Percentiles rank a stretch among this genome's conserved stretches.
Evolutionary conservation across 441 rosid species (phyloP).

Genomic region (Erysimum pusillum): DNA sequence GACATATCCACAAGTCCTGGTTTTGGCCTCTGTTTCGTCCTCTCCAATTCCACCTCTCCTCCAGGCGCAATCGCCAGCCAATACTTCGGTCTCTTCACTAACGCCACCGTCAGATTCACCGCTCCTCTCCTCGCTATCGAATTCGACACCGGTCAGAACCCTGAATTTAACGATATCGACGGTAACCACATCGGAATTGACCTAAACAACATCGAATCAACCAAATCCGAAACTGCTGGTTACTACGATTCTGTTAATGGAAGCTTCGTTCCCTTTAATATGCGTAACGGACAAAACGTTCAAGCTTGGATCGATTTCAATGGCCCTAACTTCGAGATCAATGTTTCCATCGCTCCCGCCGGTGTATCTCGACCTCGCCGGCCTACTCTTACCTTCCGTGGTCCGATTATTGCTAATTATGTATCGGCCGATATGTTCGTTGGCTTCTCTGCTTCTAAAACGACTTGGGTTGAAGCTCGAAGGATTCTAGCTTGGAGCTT

Average conservation of each 20-base stretch:
- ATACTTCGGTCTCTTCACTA: constrained; percentile 75
- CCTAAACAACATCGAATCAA: constrained; percentile 64
- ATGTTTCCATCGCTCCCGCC: constrained; percentile 73
- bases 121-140: constrained; percentile 84
- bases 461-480: constrained; percentile 60
- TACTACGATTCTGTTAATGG: constrained; percentile 64
- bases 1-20: constrained; percentile 76
- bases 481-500: constrained; percentile 72
- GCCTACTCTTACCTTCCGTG: constrained; percentile 65
- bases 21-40: constrained; percentile 85
- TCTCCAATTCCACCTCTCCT: constrained; percentile 78
- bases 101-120: constrained; percentile 46
- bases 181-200: constrained; percentile 81
- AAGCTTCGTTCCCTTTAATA: constrained; percentile 57
- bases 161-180: constrained; percentile 71
- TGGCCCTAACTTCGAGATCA: constrained; percentile 66
- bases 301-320: constrained; percentile 89
- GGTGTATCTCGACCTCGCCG: constrained; percentile 64
- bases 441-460: constrained; percentile 70
- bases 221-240: constrained; percentile 50
- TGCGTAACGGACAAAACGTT: constrained; percentile 77
- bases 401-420: constrained; percentile 69
- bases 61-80: constrained; percentile 72
- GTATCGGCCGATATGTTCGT: constrained; percentile 70
- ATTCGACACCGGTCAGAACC: constrained; percentile 75